Evolutionary conservation across 2,329 filamentous ascomycete species (phyloP).

Genomic region (Colletotrichum ledebouriae): DNA sequence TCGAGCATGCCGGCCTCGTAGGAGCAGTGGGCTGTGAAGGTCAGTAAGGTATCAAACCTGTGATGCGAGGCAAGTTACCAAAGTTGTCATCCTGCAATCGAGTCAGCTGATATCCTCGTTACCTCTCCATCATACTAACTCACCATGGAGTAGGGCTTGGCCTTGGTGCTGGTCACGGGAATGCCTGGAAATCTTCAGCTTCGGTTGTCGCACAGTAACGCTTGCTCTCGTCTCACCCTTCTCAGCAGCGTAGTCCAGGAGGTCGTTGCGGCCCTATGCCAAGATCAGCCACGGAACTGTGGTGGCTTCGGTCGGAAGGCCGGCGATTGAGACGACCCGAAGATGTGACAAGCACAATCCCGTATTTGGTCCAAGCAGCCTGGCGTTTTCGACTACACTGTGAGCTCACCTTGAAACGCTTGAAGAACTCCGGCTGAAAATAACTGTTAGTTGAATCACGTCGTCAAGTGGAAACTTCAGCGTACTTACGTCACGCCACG

Average conservation of each 20-base stretch:
- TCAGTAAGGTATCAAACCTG: conserved; percentile 55
- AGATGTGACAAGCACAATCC: too few relatives aligned
- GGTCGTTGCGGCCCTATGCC: conserved; percentile 72
- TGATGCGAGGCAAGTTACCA: background rate
- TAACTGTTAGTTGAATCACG: too few relatives aligned
- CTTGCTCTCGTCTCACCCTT: conserved; percentile 51
- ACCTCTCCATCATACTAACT: too few relatives aligned
- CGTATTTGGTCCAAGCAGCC: too few relatives aligned
- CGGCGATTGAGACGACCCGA: too few relatives aligned
- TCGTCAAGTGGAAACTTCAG: too few relatives aligned
- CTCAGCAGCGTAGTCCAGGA: conserved; percentile 78
- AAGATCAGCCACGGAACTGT: too few relatives aligned
- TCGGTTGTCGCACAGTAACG: too few relatives aligned
- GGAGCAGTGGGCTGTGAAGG: conserved; percentile 74
- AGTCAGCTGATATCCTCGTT: too few relatives aligned
- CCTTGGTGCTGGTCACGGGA: conserved; percentile 79
- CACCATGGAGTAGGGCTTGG: conserved; percentile 62
- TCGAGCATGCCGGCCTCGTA: conserved; percentile 81
- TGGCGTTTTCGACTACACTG: too few relatives aligned
- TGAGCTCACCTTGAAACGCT: conserved; percentile 65
- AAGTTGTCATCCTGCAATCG: conserved; percentile 51
- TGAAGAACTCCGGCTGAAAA: conserved; percentile 64
- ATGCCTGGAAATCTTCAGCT: conserved; percentile 58
- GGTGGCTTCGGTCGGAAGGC: too few relatives aligned
- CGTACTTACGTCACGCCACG: conserved; percentile 65